phyloP scores from a whole-genome alignment of 306 rosid species.

The Vigna radiata region DNA sequence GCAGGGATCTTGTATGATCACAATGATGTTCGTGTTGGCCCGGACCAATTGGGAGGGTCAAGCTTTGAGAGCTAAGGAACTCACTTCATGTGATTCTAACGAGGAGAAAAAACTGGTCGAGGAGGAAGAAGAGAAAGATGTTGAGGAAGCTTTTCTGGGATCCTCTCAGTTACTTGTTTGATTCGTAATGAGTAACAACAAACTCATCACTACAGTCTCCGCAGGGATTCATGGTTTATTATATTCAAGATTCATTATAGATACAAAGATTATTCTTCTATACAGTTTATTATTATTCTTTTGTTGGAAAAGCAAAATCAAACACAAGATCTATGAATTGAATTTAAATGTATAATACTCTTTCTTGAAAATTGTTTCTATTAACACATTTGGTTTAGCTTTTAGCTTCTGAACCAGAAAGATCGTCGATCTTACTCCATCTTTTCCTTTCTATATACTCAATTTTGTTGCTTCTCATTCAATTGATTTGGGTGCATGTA shows the following conservation, averaged over 20 bases:
- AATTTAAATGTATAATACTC: neutral
- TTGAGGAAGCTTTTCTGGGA: neutral
- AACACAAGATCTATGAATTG: neutral
- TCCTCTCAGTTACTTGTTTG: conserved; percentile 21
- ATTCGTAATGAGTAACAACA: neutral
- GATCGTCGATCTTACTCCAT: neutral
- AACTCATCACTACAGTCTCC: neutral
- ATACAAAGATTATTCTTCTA: neutral
- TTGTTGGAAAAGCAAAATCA: neutral
- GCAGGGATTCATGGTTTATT: neutral
- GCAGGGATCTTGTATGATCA: conserved; percentile 45
- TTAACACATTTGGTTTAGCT: neutral
- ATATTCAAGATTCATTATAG: neutral
- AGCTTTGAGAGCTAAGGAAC: conserved; percentile 42
- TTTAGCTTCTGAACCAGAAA: neutral
- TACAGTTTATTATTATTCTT: neutral
- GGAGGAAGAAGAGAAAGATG: neutral
- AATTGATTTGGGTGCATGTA: neutral
- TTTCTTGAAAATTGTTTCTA: neutral
- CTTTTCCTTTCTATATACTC: neutral
- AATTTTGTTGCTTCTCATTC: neutral
- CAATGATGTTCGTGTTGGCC: conserved; percentile 48
- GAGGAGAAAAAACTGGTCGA: neutral
- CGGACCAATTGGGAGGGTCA: conserved; percentile 47
- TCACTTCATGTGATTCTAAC: conserved; percentile 8